A percentile compares a stretch with the other conserved stretches of the same genome.
Evolutionary conservation across 2,329 filamentous ascomycete species (phyloP).

Genomic region (Arthrobotrys megalospora): DNA sequence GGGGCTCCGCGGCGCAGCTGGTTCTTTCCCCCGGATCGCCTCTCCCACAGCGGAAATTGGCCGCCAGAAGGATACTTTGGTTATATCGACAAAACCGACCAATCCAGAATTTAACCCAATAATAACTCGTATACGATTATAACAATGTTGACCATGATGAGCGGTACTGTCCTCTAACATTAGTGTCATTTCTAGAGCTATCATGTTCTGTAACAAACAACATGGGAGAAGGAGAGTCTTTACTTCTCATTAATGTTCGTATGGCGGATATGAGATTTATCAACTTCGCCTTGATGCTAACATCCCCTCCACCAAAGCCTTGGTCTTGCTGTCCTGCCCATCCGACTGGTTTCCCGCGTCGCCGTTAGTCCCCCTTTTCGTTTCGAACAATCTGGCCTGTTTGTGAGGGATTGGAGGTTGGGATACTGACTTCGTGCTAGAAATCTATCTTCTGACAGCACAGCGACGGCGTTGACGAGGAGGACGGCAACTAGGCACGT

Average conservation of each 20-base stretch:
- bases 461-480: conserved; percentile 91
- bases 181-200: background rate
- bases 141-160: conserved; percentile 57
- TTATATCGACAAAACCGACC: background rate
- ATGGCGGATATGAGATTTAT: conserved; percentile 92
- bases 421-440: conserved; percentile 74
- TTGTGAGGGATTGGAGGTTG: conserved; percentile 56
- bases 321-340: conserved; percentile 74
- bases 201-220: background rate
- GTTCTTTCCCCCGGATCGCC: background rate
- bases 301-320: conserved; percentile 75
- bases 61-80: background rate
- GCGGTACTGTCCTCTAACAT: conserved; percentile 38
- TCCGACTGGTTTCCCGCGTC: conserved; percentile 75
- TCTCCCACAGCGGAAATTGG: background rate
- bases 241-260: conserved; percentile 93
- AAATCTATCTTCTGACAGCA: conserved; percentile 77
- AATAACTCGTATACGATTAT: conserved; percentile 59
- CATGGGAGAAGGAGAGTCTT: conserved; percentile 1
- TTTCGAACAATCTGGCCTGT: conserved; percentile 48
- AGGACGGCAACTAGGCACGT: conserved; percentile 79
- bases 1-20: background rate
- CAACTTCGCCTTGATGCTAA: conserved; percentile 86
- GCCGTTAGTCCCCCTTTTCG: conserved; percentile 4
- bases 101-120: conserved; percentile 32